These are phyloP conservation scores for Stramenopiles sp. DNA, from an alignment of 352 stramenopile genomes.

Conservation along the genomic window DNA sequence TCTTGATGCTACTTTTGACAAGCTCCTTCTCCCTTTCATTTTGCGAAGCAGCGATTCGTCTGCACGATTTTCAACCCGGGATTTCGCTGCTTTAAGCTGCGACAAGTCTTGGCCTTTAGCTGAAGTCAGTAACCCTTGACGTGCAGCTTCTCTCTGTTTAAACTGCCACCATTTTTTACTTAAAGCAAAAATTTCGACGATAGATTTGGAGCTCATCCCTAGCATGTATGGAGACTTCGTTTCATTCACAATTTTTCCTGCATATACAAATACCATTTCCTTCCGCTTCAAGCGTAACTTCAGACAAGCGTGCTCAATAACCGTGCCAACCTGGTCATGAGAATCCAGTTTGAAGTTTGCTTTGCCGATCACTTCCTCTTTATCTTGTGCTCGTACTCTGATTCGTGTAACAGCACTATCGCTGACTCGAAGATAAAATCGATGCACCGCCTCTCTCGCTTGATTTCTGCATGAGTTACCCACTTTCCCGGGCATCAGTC, in stretches of 20 bases:
- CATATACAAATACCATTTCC: neutral
- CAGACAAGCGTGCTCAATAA: neutral
- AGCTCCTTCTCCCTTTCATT: neutral
- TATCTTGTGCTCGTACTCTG: neutral
- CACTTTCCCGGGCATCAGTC: neutral
- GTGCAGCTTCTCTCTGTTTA: conserved; percentile 1
- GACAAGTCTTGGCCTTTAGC: neutral
- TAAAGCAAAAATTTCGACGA: conserved; percentile 2
- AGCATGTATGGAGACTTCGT: neutral
- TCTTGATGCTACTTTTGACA: neutral
- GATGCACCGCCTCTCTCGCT: neutral
- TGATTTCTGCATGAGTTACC: neutral
- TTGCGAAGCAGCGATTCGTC: neutral
- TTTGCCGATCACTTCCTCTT: neutral
- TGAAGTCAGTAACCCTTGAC: neutral
- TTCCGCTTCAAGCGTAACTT: neutral
- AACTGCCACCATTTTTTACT: neutral
- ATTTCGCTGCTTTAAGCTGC: neutral
- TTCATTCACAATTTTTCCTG: neutral
- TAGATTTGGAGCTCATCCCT: neutral
- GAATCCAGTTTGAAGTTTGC: neutral
- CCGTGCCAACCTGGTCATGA: neutral
- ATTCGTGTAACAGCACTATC: neutral
- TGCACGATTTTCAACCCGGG: neutral
- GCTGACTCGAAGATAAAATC: neutral